phyloP scores from a whole-genome alignment of 2,329 filamentous ascomycete species.

The Neofusicoccum parvum region DNA sequence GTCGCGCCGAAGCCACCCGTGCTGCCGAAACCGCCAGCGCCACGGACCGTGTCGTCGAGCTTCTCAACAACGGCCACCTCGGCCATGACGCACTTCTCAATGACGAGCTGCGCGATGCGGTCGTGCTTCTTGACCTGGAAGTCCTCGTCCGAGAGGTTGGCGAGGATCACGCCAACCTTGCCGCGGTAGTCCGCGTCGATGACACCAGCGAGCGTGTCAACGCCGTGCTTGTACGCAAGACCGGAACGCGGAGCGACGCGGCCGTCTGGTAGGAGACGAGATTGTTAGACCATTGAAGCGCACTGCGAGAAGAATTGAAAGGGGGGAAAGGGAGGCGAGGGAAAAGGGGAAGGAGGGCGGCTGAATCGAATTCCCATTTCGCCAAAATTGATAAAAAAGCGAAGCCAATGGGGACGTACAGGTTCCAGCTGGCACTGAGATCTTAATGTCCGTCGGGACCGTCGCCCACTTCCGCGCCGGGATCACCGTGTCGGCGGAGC shows the following conservation, averaged over 20 bases:
- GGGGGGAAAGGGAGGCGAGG: neutral
- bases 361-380: neutral
- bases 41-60: conserved; percentile 86
- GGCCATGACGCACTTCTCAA: conserved; percentile 94
- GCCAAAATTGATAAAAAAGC: neutral
- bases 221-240: conserved; percentile 89
- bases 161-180: conserved; percentile 89
- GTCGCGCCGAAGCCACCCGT: conserved; percentile 39
- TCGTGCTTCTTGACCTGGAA: conserved; percentile 84
- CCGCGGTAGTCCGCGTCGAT: conserved; percentile 98
- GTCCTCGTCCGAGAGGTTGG: conserved; percentile 84
- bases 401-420: conserved; percentile 61
- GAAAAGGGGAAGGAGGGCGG: conserved; percentile 6
- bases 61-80: conserved; percentile 87
- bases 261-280: conserved; percentile 62
- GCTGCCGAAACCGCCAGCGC: conserved; percentile 62
- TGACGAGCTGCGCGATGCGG: conserved; percentile 86
- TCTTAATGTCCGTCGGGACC: conserved; percentile 87
- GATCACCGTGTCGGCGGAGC: conserved; percentile 70
- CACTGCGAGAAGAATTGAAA: neutral
- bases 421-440: conserved; percentile 86
- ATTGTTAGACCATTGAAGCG: neutral
- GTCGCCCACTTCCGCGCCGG: conserved; percentile 81
- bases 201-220: conserved; percentile 93
- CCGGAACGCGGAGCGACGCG: conserved; percentile 89